Percentiles rank a stretch among this genome's conserved stretches.
phyloP scores from a whole-genome alignment of 768 basidiomycete species.

The Amanita subjunquillea region DNA sequence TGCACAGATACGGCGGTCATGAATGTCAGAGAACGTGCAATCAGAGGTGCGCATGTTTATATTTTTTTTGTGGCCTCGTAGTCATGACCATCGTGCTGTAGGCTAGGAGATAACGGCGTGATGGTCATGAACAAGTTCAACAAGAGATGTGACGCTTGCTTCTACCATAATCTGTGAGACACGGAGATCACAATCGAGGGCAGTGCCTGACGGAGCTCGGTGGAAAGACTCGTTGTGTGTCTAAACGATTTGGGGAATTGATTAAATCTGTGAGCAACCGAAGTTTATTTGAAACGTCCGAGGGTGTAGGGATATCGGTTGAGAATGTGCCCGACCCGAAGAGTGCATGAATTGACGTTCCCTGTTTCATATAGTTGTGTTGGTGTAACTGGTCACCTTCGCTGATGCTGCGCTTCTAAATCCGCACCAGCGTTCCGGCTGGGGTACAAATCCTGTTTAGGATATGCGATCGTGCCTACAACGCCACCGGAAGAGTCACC shows the following conservation, averaged over 20 bases:
- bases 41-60: constrained; percentile 18
- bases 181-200: too few relatives aligned
- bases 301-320: neutral
- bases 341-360: too few relatives aligned
- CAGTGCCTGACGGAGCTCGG: too few relatives aligned
- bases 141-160: neutral
- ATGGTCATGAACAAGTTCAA: neutral
- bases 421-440: neutral
- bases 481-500: too few relatives aligned
- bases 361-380: neutral
- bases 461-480: too few relatives aligned
- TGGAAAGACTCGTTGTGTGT: too few relatives aligned
- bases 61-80: neutral
- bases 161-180: neutral
- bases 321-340: too few relatives aligned
- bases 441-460: neutral
- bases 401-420: neutral
- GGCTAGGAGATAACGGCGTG: neutral
- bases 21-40: constrained; percentile 25
- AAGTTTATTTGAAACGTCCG: neutral
- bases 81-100: neutral
- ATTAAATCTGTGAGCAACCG: too few relatives aligned
- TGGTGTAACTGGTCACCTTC: neutral
- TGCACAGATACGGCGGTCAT: constrained; percentile 22
- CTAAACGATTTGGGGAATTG: too few relatives aligned